These are phyloP conservation scores for Phoma sp. DNA, from an alignment of 2,329 filamentous ascomycete genomes.

Conservation along the genomic window DNA sequence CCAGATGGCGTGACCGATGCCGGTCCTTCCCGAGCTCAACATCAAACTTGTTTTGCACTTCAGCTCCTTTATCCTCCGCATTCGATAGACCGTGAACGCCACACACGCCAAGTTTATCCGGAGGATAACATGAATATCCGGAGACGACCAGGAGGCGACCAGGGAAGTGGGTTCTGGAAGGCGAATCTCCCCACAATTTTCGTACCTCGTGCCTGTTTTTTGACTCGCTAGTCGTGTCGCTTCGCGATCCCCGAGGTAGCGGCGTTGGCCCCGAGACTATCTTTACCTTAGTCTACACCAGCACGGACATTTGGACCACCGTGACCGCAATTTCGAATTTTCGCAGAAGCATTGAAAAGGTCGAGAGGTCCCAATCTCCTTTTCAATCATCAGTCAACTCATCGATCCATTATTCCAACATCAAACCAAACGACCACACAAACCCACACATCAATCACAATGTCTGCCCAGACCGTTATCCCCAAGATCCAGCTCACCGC, in stretches of 20 bases:
- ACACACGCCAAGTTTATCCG: conserved; percentile 18
- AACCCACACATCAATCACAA: conserved; percentile 7
- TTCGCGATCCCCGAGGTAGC: conserved; percentile 19
- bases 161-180: conserved; percentile 23
- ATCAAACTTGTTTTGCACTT: conserved; percentile 18
- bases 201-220: conserved; percentile 21
- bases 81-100: conserved; percentile 19
- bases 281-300: conserved; percentile 22
- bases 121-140: conserved; percentile 15
- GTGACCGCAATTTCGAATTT: conserved; percentile 20
- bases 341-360: conserved; percentile 18
- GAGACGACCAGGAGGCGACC: conserved; percentile 16
- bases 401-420: conserved; percentile 10
- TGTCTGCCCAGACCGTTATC: conserved; percentile 18
- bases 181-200: conserved; percentile 22
- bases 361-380: conserved; percentile 4
- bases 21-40: conserved; percentile 19
- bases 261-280: conserved; percentile 17
- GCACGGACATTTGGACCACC: conserved; percentile 15
- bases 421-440: conserved; percentile 3
- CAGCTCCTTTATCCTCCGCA: conserved; percentile 12
- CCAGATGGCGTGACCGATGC: conserved; percentile 18
- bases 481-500: conserved; percentile 18
- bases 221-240: conserved; percentile 20
- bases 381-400: conserved; percentile 9